Base-by-base conservation (phyloP, 192 early-diverging fungal species). In the Dissophora ornata region DNA sequence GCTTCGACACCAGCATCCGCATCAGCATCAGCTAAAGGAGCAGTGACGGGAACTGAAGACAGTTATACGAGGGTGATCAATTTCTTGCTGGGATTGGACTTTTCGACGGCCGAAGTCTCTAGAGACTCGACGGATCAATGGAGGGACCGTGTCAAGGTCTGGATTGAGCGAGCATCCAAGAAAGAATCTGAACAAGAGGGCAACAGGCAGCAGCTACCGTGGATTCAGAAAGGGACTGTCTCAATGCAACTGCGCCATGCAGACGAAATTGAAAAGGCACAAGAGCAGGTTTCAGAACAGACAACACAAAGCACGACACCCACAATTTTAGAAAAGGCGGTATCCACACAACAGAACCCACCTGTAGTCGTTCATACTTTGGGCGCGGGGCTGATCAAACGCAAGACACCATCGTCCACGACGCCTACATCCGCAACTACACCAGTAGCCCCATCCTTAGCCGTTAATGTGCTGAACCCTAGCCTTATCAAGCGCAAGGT, bases 11-110 rank as follows among this genome's bases (percentile, higher is more conserved):
- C 25, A 36, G 21, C 29, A 51, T n/a, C 47, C 1, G 50, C 16
- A 2, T 16, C 8, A 2, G 48, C 13, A 18, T 6, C 21, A 12
- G 19, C 2, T 13, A 50, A 1, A 36, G 28, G 7, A 15, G 25
- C 7, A 21, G 32, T 25, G 24, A 29, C 52, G n/a, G 52, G 57
- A 44, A 28, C 58, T 2, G 25, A 30, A 24, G n/a, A 28, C 0
- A 25, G 32, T 4, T 77, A 77, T 29, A 77, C 73, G 33, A 61
- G 59, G 19, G 58, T 57, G 28, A 62, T 77, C 52, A 77, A 77
- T 10, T 56, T 40, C 16, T 41, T 77, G 38, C 47, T 77, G 2
- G 32, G 29, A 7, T 53, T 77, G 2, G 57, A 77, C 26, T 77
- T 77, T 8, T 61, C 63, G 10, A 77, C 64, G 1, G 11, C 54